Evolutionary conservation across 225 moss, liverwort and hornwort species (phyloP), one percentile per base, ranked within the genome.

Genomic region (Antitrichia curtipendula): DNA sequence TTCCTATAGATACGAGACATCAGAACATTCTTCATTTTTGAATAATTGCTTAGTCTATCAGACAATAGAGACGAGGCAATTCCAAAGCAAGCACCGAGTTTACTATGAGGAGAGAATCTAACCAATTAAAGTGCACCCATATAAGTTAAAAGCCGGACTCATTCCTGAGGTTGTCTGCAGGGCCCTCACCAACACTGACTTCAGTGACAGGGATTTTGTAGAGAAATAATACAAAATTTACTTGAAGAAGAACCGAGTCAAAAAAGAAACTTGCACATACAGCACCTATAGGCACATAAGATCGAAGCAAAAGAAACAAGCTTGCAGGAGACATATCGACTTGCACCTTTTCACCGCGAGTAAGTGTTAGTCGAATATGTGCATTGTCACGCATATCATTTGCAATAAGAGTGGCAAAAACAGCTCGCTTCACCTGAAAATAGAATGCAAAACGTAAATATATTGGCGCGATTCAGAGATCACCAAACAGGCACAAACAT

Each of bases 81-180:
- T 60, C 45, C 32, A 45, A 43, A 21, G 29, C 54, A 66, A 75
- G 59, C 52, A 72, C 28, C 50, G 45, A 83, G 53, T 66, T 24
- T 76, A 76, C 25, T 38, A 20, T n/a, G 56, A 36, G n/a, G 52
- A 63, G 84, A 80, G 77, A 41, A 52, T 89, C 92, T 78, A 85
- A 97, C 97, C 97, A 69, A 97, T 88, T 86, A 97, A 92, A 78
- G 88, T 95, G 88, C 93, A 94, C 69, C 96, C 96, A 73, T 96
- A 97, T 36, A 93, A 80, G 56, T 97, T 97, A 87, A 95, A 96
- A 54, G 85, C 91, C 25, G 96, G 96, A 90, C 95, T 97, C 97
- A 97, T 97, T 91, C 97, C 97, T 87, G 96, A 97, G 29, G 97
- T 93, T 69, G 95, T 92, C 97, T 97, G 95, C 93, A 92, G n/a